These are phyloP conservation scores for Quercus tomentella DNA, from an alignment of 331 rosid species.

Conservation along the genomic window DNA sequence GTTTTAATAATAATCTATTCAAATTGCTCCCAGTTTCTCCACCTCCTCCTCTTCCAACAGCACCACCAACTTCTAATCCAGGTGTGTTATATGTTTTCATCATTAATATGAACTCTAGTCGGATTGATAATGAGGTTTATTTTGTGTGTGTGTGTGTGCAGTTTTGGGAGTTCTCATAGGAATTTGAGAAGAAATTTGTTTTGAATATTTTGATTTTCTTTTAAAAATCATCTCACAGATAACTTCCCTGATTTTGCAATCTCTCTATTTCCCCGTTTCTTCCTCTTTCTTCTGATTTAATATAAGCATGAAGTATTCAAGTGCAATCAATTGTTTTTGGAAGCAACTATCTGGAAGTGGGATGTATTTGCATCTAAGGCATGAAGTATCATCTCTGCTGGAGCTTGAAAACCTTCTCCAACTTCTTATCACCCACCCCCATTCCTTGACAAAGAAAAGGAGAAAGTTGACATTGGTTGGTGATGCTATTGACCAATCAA, in stretches of 20 bases:
- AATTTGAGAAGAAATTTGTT: background rate
- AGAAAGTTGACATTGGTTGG: background rate
- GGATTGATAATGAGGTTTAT: background rate
- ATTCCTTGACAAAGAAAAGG: background rate
- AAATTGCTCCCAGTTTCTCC: background rate
- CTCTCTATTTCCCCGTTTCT: background rate
- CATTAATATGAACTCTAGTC: background rate
- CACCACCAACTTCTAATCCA: conserved; percentile 23
- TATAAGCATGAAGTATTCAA: background rate
- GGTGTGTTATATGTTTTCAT: conserved; percentile 29
- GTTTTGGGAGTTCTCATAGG: no score
- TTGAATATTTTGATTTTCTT: background rate
- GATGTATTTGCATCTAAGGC: background rate
- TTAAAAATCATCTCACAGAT: background rate
- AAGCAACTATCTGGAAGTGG: no score
- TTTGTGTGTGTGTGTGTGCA: background rate
- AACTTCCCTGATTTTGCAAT: background rate
- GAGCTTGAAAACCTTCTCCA: background rate
- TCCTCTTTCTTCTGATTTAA: background rate
- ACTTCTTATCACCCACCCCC: background rate
- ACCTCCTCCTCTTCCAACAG: conserved; percentile 20
- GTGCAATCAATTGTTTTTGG: background rate
- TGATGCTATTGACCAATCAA: background rate
- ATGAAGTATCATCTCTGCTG: background rate
- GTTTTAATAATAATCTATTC: conserved; percentile 38